Base-by-base conservation (phyloP, 495 filamentous ascomycete genomes). In the Cudoniella acicularis region DNA sequence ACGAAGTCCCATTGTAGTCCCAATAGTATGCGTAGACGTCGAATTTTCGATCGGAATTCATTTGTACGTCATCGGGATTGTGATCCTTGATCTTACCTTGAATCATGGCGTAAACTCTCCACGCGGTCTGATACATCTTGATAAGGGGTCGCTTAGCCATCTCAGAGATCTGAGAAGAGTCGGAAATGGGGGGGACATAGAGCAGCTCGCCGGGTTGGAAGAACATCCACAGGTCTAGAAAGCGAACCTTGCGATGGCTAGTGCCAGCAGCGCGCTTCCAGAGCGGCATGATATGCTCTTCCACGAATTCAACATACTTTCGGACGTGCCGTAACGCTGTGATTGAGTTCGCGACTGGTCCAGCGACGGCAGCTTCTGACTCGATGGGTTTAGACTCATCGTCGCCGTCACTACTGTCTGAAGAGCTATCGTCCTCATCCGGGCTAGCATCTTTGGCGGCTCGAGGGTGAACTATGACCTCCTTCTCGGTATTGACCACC, bases 151-250 rank as follows among this genome's bases (percentile, higher is more conserved):
- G 63, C 60, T 1, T 56, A 46, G 2, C 61, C 60, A 9, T 70
- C 69, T 0, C 64, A 70, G 3, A 51, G 54, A 0, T 63, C 52
- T 41, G 36, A 9, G 36, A 41, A 41, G 8, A 9, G 9, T 41
- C 36, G 16, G 36, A 8, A 16, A 8, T 16, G 16, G 36, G 36
- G 1, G 65, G 69, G 54, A 66, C 64, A 58, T 72, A 69, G 47
- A 59, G 17, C 6, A 59, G 10, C 10, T 59, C 48, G 16, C 56
- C 56, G 3, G 65, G 56, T 23, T 53, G 52, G 48, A 69, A 73
- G 1, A 72, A 53, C 42, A 68, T 56, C 70, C 71, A 73, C 3
- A 73, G 51, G 47, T 73, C 70, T 10, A 55, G 25, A 42, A 69
- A 73, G 3, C 57, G 51, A 13, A 73, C 21, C 20, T 49, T 60